Evolutionary conservation across 352 stramenopile genomes (phyloP), one percentile per base, ranked within the genome.

Genomic region (Phytophthora sp.): DNA sequence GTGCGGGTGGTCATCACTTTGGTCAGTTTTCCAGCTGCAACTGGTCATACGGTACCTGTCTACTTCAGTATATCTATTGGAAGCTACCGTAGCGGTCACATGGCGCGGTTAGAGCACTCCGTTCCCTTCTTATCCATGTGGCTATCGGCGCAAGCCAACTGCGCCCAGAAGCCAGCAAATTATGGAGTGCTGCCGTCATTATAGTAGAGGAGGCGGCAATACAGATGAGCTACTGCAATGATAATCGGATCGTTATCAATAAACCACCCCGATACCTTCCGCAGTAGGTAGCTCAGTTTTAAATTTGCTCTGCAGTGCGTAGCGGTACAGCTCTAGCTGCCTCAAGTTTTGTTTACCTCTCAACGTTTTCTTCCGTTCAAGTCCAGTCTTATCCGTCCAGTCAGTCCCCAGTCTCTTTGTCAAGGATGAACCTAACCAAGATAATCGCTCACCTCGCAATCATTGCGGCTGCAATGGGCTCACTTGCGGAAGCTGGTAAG

Each of bases 401-500:
- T 32, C 28, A 32, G 28, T 32, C 35, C 35, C 23, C 13, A 9
- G 31, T 23, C 3, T 28, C 32, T 38, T 35, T 17, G 15, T 43
- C 13, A 26, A 37, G 38, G 13, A 67, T 67, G 58, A 67, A 67
- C 34, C 30, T 35, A 42, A 39, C 10, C 41, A 61, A 67, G 58
- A 18, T 56, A 2, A n/a, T 67, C 34, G 31, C 58, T 1, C 44
- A 34, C 13, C 58, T 49, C 23, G 48, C 21, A 15, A 20, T 42
- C 21, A 32, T 37, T 24, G 44, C 27, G 13, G 28, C 27, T 17
- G 12, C 35, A 13, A 42, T 42, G 17, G n/a, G 35, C n/a, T 23
- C n/a, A 2, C 35, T 42, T 1, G n/a, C 17, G 35, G n/a, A 42
- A 11, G 35, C 35, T 12, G 35, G 35, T 0, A 42, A 15, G n/a